Base-by-base conservation (phyloP, 345 rosid genomes). In the Aquilaria malaccensis region DNA sequence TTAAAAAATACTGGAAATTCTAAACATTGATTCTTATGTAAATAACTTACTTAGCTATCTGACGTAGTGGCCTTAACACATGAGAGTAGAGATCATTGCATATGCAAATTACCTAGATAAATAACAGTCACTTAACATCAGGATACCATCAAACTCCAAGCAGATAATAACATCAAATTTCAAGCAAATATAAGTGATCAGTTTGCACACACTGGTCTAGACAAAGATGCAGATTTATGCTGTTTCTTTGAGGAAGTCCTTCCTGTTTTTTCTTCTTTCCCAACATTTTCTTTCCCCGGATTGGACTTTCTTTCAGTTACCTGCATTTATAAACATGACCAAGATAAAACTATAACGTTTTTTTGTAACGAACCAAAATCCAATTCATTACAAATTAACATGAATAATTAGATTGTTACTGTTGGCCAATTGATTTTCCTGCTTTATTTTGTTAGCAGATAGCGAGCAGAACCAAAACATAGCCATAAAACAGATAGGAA, bases 1-100 rank as follows among this genome's bases (percentile, higher is more conserved):
- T 9, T 37, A 1, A 3, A 37, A 37, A 37, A 37, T 37, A 37
- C 43, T 4, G 1, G 7, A 37, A 4, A 9, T 9, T 37, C 7
- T 5, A 2, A 37, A 9, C 7, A 37, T 1, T 41, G n/a, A 10
- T 2, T 22, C 1, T 14, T 10, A 30, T 52, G 47, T 50, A 55
- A 52, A 52, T 22, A 54, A 78, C 96, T 78, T 83, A 94, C 99
- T 94, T 86, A 31, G 99, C 97, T 69, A 94, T 77, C 70, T 90
- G 96, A 59, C 99, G 96, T 68, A 94, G 74, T 65, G 87, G 96
- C 69, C 97, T 81, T 68, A 94, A 78, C 57, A 85, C 97, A 68
- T 96, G 95, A 41, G 89, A 87, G 73, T 94, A 94, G 22, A 90
- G 80, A 74, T 94, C 99, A 76, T 94, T 94, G 64, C 99, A 90